Base-by-base conservation (phyloP, 768 basidiomycete species). In the Stropharia rugosoannulata region DNA sequence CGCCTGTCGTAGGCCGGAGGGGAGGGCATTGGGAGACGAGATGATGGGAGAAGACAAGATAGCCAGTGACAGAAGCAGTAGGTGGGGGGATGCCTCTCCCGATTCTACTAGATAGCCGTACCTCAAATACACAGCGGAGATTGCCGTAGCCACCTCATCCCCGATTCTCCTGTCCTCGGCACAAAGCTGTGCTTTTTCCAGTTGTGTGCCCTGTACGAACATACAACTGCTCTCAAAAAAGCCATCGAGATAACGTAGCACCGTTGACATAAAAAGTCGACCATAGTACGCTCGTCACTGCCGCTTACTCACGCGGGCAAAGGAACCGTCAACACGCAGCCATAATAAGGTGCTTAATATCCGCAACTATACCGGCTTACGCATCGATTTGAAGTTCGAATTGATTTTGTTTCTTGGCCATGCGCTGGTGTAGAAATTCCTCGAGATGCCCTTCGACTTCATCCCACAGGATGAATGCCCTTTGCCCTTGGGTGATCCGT, bases 21-120 rank as follows among this genome's bases (percentile, higher is more conserved):
- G 58, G 70, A 62, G 55, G 73, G 74, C 75, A 78, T 76, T 63
- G 57, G 61, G 67, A 62, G 63, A 64, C 60, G 56, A 59, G 68
- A 59, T 62, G 64, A 64, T 64, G 64, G 64, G 64, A 59, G 63
- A 56, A 64, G 58, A 54, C 49, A 54, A 56, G 50, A 49, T 56
- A 57, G 49, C 22, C 22, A 22, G 22, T 22, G 22, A 32, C 29
- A 32, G 29, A 55, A 49, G 45, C 50, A 38, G 51, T 40, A 39
- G 49, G 49, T 53, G 41, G 56, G 42, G 59, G 39, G 29, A 32
- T 32, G 29, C 29, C 55, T 54, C 53, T 51, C 57, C 63, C 60
- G 61, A 60, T 62, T 62, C 61, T 46, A 51, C 49, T 51, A 63
- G 64, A 66, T 62, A 60, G 57, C 60, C 65, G 62, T 57, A 52